Evolutionary conservation across 345 rosid species (phyloP).

Genomic region (Cardamine occulta): DNA sequence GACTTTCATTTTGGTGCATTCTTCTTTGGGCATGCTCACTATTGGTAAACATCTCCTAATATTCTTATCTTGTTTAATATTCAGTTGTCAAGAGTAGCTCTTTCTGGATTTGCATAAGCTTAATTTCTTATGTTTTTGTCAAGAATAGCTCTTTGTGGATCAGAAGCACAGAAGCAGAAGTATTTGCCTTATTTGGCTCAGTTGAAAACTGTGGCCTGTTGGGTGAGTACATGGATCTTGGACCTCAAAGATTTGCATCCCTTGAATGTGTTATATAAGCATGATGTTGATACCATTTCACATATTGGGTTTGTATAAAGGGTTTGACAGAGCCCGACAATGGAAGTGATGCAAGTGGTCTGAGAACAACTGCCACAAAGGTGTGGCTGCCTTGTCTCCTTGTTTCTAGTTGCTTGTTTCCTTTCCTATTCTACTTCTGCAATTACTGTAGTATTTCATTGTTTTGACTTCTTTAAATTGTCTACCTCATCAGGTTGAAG

Average conservation of each 20-base stretch:
- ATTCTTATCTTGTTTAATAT: conserved; percentile 11
- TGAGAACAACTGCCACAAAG: conserved; percentile 84
- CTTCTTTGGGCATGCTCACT: conserved; percentile 94
- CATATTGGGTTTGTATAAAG: conserved; percentile 44
- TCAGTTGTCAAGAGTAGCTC: background rate
- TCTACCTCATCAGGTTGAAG: conserved; percentile 60
- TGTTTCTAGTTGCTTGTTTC: conserved; percentile 23
- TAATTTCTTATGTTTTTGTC: conserved; percentile 40
- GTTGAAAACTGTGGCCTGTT: conserved; percentile 69
- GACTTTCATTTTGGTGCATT: conserved; percentile 87
- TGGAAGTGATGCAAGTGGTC: conserved; percentile 95
- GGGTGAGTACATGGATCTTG: conserved; percentile 60
- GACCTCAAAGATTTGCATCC: conserved; percentile 4
- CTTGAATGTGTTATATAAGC: conserved; percentile 6
- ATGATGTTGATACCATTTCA: conserved; percentile 30
- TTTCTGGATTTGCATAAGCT: conserved; percentile 3
- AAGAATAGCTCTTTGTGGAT: conserved; percentile 83
- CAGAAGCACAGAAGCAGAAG: conserved; percentile 84
- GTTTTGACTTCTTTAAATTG: conserved; percentile 16
- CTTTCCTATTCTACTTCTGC: conserved; percentile 13
- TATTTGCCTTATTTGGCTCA: conserved; percentile 87
- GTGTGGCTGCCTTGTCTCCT: conserved; percentile 43
- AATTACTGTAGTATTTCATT: conserved; percentile 2
- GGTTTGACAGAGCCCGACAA: conserved; percentile 94
- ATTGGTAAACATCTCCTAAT: conserved; percentile 61